phyloP scores from a whole-genome alignment of 164 flowering plant species.

The Tetracentron sinense region DNA sequence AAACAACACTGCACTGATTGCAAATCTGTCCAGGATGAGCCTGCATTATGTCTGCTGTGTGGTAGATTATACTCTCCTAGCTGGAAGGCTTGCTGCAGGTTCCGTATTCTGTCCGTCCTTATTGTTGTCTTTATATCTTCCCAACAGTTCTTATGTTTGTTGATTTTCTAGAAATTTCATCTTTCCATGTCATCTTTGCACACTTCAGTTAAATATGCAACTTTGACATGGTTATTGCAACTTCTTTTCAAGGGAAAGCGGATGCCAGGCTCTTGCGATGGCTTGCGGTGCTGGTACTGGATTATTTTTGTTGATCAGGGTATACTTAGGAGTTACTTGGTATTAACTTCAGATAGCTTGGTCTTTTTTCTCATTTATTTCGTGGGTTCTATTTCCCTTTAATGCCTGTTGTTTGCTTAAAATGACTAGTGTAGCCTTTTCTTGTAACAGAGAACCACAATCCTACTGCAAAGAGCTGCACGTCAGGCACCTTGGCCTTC shows the following conservation, averaged over 20 bases:
- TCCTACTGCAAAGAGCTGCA: conserved; percentile 76
- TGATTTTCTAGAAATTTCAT: background rate
- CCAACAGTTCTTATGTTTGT: conserved; percentile 2
- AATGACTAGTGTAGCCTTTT: conserved; percentile 2
- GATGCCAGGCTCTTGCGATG: conserved; percentile 67
- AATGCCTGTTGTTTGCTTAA: background rate
- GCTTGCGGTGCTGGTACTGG: conserved; percentile 92
- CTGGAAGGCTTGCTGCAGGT: too few species aligned
- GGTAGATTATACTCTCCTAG: too few species aligned
- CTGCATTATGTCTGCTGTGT: too few species aligned
- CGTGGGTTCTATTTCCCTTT: too few species aligned
- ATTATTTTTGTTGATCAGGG: conserved; percentile 73
- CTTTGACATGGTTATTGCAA: conserved; percentile 2
- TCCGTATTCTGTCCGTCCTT: too few species aligned
- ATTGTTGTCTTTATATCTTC: too few species aligned
- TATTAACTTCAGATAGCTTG: background rate
- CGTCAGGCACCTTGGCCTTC: conserved; percentile 89
- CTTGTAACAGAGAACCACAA: conserved; percentile 60
- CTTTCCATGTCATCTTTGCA: background rate
- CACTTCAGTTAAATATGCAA: background rate
- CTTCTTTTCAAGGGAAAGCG: conserved; percentile 52
- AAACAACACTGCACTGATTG: too few species aligned
- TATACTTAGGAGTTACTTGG: conserved; percentile 22
- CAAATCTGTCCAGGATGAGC: too few species aligned
- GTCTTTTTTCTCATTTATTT: conserved; percentile 1